These are phyloP conservation scores for Cicer arietinum DNA, from an alignment of 306 rosid genomes.

Conservation along the genomic window DNA sequence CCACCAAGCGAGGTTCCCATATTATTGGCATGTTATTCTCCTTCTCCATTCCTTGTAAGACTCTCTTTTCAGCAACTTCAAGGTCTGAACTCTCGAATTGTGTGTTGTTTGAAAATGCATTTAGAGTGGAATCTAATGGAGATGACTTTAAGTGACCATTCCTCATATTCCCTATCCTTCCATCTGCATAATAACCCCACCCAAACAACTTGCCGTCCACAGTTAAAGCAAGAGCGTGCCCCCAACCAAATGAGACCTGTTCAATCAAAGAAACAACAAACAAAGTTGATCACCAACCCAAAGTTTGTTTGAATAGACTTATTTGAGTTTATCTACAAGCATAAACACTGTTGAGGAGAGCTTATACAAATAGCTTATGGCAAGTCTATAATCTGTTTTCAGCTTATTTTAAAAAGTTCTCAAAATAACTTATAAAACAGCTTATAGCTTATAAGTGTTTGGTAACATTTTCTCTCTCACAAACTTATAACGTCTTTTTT, in stretches of 20 bases:
- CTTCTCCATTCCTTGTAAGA: conserved; percentile 68
- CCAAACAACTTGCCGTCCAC: conserved; percentile 86
- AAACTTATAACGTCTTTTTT: too few species aligned
- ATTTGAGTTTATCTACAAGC: too few species aligned
- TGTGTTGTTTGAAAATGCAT: not conserved
- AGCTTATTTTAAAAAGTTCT: not conserved
- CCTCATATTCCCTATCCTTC: conserved; percentile 76
- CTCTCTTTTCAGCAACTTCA: conserved; percentile 74
- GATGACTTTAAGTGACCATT: conserved; percentile 56
- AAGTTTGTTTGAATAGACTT: too few species aligned
- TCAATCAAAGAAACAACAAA: conserved; percentile 34
- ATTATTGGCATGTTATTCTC: conserved; percentile 82
- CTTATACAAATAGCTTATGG: too few species aligned
- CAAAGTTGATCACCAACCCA: not conserved
- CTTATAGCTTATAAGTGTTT: too few species aligned
- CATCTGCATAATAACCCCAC: conserved; percentile 94
- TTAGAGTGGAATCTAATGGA: conserved; percentile 51
- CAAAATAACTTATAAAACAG: not conserved
- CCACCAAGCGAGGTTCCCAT: conserved; percentile 83
- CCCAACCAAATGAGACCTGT: conserved; percentile 95
- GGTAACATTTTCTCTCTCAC: too few species aligned
- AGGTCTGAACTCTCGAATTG: conserved; percentile 50
- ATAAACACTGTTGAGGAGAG: too few species aligned
- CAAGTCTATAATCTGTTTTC: not conserved
- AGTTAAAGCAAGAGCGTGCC: conserved; percentile 84